Conservation (phyloP, 495 filamentous ascomycete species). For the Halenospora varia region DNA sequence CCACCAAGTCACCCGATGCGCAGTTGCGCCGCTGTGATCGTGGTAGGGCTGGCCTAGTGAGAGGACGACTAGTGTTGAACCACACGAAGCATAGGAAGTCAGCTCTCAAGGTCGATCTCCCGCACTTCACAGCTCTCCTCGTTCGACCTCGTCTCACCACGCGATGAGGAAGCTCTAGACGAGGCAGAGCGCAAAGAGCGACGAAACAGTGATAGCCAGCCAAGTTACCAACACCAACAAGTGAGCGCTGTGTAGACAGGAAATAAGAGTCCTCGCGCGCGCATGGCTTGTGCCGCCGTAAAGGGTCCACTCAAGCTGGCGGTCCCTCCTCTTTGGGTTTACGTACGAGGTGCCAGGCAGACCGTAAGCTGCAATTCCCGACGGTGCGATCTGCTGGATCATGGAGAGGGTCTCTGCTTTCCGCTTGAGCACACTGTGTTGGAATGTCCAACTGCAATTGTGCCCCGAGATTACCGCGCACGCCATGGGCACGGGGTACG, state of each 20-base stretch:
- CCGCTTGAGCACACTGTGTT: background rate
- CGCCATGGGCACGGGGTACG: background rate
- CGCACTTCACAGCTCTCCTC: background rate
- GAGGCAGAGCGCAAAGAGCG: background rate
- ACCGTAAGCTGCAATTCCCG: background rate
- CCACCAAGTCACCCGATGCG: background rate
- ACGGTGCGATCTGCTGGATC: background rate
- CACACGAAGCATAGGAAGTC: too few species aligned
- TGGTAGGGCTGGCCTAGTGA: background rate
- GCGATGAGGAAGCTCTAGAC: background rate
- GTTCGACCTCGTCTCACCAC: background rate
- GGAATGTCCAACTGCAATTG: background rate
- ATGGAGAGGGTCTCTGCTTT: too few species aligned
- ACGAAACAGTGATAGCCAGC: background rate
- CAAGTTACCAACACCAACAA: background rate
- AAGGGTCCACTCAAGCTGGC: background rate
- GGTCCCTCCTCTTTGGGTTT: background rate
- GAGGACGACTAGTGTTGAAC: background rate
- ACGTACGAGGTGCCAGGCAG: background rate
- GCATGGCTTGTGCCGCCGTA: background rate
- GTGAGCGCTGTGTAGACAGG: background rate
- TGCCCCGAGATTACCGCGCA: background rate
- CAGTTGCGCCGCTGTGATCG: background rate
- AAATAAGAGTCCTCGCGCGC: background rate
- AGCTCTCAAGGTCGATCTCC: slow-evolving; percentile 1